phyloP scores from a whole-genome alignment of 768 basidiomycete genomes.

The Tylopilus cervinicoccineus region DNA sequence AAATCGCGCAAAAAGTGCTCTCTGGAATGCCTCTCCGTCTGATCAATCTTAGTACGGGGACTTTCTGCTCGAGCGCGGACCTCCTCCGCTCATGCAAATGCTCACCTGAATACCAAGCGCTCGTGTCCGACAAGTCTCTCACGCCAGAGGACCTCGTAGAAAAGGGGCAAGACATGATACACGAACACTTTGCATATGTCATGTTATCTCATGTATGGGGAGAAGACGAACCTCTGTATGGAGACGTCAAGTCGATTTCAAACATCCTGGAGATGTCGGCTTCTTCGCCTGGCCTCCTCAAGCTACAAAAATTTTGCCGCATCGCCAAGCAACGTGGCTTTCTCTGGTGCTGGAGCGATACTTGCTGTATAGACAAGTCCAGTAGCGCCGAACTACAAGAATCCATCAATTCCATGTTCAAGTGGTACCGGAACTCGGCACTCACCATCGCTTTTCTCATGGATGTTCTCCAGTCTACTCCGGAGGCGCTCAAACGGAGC shows the following conservation, averaged over 20 bases:
- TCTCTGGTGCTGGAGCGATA: slow-evolving; percentile 29
- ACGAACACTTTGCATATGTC: slow-evolving; percentile 23
- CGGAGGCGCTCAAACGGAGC: slow-evolving; percentile 15
- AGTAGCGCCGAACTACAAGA: slow-evolving; percentile 31
- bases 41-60: slow-evolving; percentile 19
- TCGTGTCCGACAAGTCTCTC: slow-evolving; percentile 9
- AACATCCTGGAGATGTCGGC: slow-evolving; percentile 19
- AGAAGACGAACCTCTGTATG: slow-evolving; percentile 24
- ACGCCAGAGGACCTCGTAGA: slow-evolving; percentile 9
- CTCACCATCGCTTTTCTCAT: slow-evolving; percentile 29
- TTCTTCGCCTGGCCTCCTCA: slow-evolving; percentile 14
- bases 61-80: slow-evolving; percentile 17
- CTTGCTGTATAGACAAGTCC: slow-evolving; percentile 28
- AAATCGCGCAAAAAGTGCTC: slow-evolving; percentile 14
- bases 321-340: slow-evolving; percentile 17
- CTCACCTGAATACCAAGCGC: slow-evolving; percentile 11
- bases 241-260: slow-evolving; percentile 7
- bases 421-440: slow-evolving; percentile 28
- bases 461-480: slow-evolving; percentile 15
- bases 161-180: slow-evolving; percentile 11
- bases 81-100: slow-evolving; percentile 15
- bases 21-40: slow-evolving; percentile 22
- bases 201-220: slow-evolving; percentile 30
- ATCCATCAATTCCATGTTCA: slow-evolving; percentile 32
- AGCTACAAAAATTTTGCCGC: slow-evolving; percentile 22